Percentiles rank a stretch among this genome's conserved stretches.
phyloP scores from a whole-genome alignment of 768 basidiomycete species.

The Pisolithus orientalis region DNA sequence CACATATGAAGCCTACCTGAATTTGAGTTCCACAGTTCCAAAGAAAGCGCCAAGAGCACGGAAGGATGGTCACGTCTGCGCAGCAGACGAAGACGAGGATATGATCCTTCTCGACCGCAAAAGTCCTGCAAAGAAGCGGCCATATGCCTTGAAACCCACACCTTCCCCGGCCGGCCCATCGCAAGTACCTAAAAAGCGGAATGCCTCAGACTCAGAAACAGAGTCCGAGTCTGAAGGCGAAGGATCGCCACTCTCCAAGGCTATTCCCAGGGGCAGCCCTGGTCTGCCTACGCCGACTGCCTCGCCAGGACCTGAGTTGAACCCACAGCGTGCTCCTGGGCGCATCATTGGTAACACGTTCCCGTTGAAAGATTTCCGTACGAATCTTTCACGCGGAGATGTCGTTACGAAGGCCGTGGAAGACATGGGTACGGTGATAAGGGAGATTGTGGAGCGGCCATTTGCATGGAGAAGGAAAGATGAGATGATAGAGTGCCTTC shows the following conservation, averaged over 20 bases:
- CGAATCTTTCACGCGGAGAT: conserved; percentile 67
- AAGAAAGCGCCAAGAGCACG: conserved; percentile 52
- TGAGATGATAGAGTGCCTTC: conserved; percentile 73
- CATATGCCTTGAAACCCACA: conserved; percentile 8
- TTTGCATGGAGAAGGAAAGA: conserved; percentile 62
- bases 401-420: conserved; percentile 81
- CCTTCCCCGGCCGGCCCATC: conserved; percentile 4
- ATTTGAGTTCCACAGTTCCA: conserved; percentile 38
- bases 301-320: conserved; percentile 38
- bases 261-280: conserved; percentile 10
- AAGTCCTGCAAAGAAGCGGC: conserved; percentile 13
- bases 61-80: conserved; percentile 59
- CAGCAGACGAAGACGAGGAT: conserved; percentile 54
- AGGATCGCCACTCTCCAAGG: conserved; percentile 8
- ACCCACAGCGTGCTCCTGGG: conserved; percentile 55
- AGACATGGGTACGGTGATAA: conserved; percentile 66
- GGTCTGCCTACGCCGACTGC: conserved; percentile 49
- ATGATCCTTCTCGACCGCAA: conserved; percentile 48
- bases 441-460: conserved; percentile 61
- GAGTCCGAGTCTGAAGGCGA: conserved; percentile 36
- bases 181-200: conserved; percentile 13
- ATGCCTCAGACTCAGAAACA: conserved; percentile 40
- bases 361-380: conserved; percentile 73
- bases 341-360: conserved; percentile 69
- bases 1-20: neutral